phyloP scores from a whole-genome alignment of 331 rosid species.

The Erythrophleum ivorense region DNA sequence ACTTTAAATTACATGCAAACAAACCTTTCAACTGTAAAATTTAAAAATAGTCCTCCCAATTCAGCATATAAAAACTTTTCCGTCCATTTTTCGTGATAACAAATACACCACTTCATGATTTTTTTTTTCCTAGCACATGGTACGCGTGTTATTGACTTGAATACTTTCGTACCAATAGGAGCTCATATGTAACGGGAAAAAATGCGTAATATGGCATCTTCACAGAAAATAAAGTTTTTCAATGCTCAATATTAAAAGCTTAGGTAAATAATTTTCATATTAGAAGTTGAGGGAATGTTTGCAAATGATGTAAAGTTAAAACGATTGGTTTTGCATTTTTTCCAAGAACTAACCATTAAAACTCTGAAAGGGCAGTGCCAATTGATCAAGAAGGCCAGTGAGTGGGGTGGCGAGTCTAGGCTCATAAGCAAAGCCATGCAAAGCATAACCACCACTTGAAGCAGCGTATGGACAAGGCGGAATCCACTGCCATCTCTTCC shows the following conservation, averaged over 20 bases:
- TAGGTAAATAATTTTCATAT: too few relatives aligned
- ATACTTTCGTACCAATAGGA: background rate
- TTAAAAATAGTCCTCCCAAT: too few relatives aligned
- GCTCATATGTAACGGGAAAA: background rate
- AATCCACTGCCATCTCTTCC: constrained; percentile 92
- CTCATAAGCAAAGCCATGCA: constrained; percentile 90
- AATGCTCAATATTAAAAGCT: too few relatives aligned
- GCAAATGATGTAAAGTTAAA: too few relatives aligned
- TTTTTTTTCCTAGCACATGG: too few relatives aligned
- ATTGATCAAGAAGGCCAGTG: constrained; percentile 73
- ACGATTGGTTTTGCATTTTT: too few relatives aligned
- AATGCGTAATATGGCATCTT: background rate
- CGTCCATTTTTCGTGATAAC: background rate
- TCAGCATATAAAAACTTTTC: background rate
- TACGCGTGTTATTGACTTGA: background rate
- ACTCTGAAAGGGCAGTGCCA: constrained; percentile 62
- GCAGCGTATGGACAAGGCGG: constrained; percentile 84
- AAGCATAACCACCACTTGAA: constrained; percentile 41
- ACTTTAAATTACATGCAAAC: background rate
- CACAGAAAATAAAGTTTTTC: background rate
- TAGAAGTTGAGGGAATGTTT: too few relatives aligned
- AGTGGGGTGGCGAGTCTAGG: constrained; percentile 86
- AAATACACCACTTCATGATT: background rate
- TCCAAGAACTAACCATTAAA: constrained; percentile 28
- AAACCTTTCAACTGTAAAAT: background rate